Conservation (phyloP, 768 basidiomycete species). For the Mycena metata region DNA sequence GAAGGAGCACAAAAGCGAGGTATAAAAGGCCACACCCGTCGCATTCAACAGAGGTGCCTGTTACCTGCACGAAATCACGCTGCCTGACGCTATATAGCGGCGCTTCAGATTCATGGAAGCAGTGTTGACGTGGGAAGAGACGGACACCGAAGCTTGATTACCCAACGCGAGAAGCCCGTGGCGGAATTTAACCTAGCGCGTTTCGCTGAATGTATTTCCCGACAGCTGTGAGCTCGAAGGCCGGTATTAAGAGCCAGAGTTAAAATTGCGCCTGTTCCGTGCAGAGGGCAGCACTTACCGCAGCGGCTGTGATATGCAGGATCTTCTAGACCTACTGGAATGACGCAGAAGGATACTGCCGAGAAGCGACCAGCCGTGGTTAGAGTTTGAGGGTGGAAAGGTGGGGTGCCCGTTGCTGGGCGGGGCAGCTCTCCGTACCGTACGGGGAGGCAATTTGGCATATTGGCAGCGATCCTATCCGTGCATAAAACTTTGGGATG, state of each 20-base stretch:
- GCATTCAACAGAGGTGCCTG: slow-evolving; percentile 7
- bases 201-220: background rate
- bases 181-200: slow-evolving; percentile 10
- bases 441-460: slow-evolving; percentile 29
- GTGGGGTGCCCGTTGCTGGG: background rate
- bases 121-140: slow-evolving; percentile 30
- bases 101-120: slow-evolving; percentile 24
- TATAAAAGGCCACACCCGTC: slow-evolving; percentile 16
- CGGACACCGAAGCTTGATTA: slow-evolving; percentile 24
- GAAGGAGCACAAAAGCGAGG: background rate
- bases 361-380: background rate
- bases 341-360: background rate
- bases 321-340: background rate
- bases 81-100: slow-evolving; percentile 31
- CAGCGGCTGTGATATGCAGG: slow-evolving; percentile 1
- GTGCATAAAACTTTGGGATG: slow-evolving; percentile 28
- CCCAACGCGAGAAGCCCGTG: slow-evolving; percentile 28
- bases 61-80: slow-evolving; percentile 25
- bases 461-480: slow-evolving; percentile 26
- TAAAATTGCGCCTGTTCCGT: slow-evolving; percentile 21
- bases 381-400: slow-evolving; percentile 13
- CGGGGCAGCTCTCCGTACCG: slow-evolving; percentile 10
- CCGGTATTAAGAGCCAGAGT: slow-evolving; percentile 29
- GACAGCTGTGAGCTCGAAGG: slow-evolving; percentile 13
- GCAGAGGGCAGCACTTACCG: background rate